phyloP scores from a whole-genome alignment of 495 filamentous ascomycete genomes.

The Tricharina praecox region DNA sequence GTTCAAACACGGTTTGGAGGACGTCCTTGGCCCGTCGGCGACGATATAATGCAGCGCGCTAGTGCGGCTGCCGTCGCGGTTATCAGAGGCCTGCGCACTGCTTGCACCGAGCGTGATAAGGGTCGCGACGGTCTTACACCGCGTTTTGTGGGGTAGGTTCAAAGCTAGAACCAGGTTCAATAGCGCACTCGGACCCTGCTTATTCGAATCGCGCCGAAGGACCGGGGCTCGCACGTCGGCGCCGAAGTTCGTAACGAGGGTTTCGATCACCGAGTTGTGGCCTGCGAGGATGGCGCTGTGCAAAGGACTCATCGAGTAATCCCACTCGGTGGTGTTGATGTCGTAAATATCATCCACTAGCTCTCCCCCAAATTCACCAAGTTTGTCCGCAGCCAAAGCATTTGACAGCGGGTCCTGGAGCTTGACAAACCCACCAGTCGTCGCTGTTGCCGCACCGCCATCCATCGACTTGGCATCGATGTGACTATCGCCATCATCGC shows the following conservation, averaged over 20 bases:
- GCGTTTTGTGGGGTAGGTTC: slow-evolving; percentile 34
- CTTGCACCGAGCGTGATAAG: slow-evolving; percentile 57
- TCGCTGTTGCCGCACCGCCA: slow-evolving; percentile 30
- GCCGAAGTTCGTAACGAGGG: slow-evolving; percentile 54
- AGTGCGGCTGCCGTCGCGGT: slow-evolving; percentile 31
- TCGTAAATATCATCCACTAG: slow-evolving; percentile 63
- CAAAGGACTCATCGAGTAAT: slow-evolving; percentile 39
- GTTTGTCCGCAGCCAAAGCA: slow-evolving; percentile 26
- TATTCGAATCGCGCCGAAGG: slow-evolving; percentile 33
- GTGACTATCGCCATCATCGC: slow-evolving; percentile 30
- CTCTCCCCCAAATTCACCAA: slow-evolving; percentile 34
- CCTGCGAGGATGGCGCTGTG: slow-evolving; percentile 62
- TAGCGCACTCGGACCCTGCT: slow-evolving; percentile 39
- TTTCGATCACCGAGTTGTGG: slow-evolving; percentile 46
- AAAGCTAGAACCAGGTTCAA: slow-evolving; percentile 48
- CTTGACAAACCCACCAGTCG: slow-evolving; percentile 53
- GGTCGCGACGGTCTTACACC: slow-evolving; percentile 41
- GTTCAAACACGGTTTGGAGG: slow-evolving; percentile 40
- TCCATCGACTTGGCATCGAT: slow-evolving; percentile 25
- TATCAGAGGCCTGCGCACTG: slow-evolving; percentile 50
- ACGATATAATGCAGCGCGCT: slow-evolving; percentile 41
- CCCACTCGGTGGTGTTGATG: slow-evolving; percentile 59
- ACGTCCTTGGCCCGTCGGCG: slow-evolving; percentile 32
- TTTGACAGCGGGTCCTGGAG: too few species aligned
- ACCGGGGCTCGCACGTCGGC: slow-evolving; percentile 56